Percentiles rank a stretch among this genome's conserved stretches.
phyloP scores from a whole-genome alignment of 148 eudicot species.

The Fallopia convolvulus region DNA sequence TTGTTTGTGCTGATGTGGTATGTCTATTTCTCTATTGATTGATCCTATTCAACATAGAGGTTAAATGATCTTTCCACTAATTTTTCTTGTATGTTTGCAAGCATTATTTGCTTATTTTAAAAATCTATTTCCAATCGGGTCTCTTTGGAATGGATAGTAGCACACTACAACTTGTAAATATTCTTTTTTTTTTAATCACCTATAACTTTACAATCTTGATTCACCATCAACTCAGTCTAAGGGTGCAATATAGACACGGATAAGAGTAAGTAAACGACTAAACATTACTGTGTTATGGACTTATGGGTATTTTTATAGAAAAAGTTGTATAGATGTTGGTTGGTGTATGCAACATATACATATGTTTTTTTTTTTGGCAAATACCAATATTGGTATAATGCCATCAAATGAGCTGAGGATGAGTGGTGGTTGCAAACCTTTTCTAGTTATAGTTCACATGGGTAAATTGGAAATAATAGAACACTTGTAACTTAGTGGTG shows the following conservation, averaged over 20 bases:
- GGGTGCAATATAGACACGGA: neutral
- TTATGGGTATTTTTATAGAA: neutral
- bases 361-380: neutral
- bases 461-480: neutral
- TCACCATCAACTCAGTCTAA: neutral
- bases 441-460: neutral
- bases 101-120: neutral
- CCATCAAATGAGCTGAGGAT: neutral
- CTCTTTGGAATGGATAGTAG: neutral
- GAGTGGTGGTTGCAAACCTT: neutral
- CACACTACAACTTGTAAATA: neutral
- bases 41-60: neutral
- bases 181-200: neutral
- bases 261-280: neutral
- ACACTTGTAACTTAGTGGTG: neutral
- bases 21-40: slow-evolving; percentile 13
- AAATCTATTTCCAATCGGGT: neutral
- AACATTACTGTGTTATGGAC: neutral
- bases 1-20: slow-evolving; percentile 95
- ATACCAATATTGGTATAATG: neutral
- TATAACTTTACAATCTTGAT: neutral
- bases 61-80: neutral
- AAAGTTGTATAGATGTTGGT: neutral
- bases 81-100: neutral
- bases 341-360: neutral